phyloP scores from a whole-genome alignment of 2,329 filamentous ascomycete species.

The Stachybotrys chlorohalonatus region DNA sequence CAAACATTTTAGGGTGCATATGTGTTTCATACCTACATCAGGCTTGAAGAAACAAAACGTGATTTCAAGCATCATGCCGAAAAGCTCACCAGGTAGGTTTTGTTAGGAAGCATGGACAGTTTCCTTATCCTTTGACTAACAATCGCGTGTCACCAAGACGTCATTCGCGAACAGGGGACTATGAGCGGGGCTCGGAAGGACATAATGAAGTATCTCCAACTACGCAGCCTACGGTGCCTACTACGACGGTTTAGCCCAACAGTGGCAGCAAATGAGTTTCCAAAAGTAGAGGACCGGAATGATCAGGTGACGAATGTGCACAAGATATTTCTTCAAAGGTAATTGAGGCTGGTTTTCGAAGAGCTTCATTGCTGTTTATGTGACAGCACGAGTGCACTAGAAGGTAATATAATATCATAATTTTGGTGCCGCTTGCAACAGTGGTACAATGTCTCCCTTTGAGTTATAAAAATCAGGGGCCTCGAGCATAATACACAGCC shows the following conservation, averaged over 20 bases:
- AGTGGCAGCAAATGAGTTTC: no score
- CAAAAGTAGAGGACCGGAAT: no score
- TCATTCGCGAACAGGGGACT: background rate
- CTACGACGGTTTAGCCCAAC: background rate
- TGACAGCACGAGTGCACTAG: no score
- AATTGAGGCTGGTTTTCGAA: no score
- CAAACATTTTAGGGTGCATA: background rate
- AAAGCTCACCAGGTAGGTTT: background rate
- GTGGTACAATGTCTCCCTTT: no score
- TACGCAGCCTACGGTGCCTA: background rate
- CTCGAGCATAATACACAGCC: no score
- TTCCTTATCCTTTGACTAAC: background rate
- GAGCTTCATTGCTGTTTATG: no score
- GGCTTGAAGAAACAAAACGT: background rate
- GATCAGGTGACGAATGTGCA: no score
- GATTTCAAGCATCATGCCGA: background rate
- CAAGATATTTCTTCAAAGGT: no score
- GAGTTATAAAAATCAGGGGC: no score
- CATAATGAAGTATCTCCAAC: background rate
- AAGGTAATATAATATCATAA: no score
- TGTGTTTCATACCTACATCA: background rate
- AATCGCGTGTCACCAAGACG: background rate
- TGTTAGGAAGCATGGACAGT: background rate
- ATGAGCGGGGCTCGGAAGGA: background rate
- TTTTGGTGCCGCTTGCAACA: no score